Conservation (phyloP, 2,329 filamentous ascomycete genomes). For the Tricladium varicosporioides region DNA sequence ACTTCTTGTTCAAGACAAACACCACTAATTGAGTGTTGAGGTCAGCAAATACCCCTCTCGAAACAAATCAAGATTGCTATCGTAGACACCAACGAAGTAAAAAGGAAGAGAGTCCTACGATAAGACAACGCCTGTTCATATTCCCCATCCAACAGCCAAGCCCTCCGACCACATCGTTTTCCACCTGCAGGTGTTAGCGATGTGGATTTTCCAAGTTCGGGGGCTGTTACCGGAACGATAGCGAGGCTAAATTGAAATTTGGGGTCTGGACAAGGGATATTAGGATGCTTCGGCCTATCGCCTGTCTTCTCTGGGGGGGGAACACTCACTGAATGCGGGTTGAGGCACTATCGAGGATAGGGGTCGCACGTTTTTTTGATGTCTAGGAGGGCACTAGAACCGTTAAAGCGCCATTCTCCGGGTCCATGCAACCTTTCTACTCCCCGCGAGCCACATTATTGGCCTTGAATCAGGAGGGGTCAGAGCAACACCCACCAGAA, state of each 20-base stretch:
- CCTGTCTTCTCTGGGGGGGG: too few relatives aligned
- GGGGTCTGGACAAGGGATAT: not conserved
- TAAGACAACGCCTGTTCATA: not conserved
- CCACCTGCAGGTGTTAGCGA: not conserved
- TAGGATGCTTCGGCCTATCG: not conserved
- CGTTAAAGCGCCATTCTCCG: not conserved
- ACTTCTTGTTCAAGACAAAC: not conserved
- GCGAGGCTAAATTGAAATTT: not conserved
- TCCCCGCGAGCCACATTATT: not conserved
- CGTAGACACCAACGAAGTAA: not conserved
- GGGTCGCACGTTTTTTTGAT: not conserved
- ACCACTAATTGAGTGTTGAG: not conserved
- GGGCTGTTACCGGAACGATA: not conserved
- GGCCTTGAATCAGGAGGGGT: not conserved
- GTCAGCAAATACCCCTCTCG: not conserved
- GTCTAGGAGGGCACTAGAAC: not conserved
- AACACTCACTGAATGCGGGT: too few relatives aligned
- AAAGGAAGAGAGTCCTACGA: not conserved
- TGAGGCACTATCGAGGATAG: not conserved
- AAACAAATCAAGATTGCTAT: not conserved
- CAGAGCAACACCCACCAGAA: not conserved
- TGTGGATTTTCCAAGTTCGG: not conserved
- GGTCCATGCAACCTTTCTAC: not conserved
- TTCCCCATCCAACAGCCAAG: not conserved
- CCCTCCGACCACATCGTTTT: not conserved